These are phyloP conservation scores for Pseudoscleropodium purum DNA, from an alignment of 225 moss, liverwort and hornwort species.

Conservation along the genomic window DNA sequence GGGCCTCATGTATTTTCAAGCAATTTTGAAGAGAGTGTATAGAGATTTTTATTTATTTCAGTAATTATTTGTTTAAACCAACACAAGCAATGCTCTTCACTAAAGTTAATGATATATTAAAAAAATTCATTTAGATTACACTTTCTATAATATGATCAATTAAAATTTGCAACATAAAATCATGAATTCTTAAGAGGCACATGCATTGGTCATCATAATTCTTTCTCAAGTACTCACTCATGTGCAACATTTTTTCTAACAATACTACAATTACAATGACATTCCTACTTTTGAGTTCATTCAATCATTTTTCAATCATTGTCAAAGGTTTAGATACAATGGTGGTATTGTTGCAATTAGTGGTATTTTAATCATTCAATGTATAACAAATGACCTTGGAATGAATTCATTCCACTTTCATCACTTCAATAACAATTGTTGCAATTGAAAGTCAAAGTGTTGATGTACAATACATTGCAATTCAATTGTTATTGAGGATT, in stretches of 20 bases:
- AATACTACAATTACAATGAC: background rate
- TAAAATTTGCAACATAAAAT: too few species aligned
- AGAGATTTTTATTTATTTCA: too few species aligned
- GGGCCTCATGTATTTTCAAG: too few species aligned
- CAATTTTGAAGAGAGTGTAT: too few species aligned
- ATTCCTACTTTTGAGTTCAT: background rate
- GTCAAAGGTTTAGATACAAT: too few species aligned
- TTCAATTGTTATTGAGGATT: background rate
- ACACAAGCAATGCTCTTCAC: too few species aligned
- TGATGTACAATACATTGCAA: fast-evolving
- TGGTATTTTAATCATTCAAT: background rate
- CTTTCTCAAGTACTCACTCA: background rate
- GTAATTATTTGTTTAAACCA: too few species aligned
- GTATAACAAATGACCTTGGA: background rate
- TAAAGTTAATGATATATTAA: too few species aligned
- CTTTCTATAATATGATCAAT: too few species aligned
- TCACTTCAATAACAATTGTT: fast-evolving
- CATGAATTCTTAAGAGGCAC: background rate
- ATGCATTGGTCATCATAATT: background rate
- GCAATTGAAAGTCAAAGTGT: background rate
- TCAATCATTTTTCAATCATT: fast-evolving
- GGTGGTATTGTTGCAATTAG: background rate
- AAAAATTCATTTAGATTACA: too few species aligned
- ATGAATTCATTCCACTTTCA: background rate
- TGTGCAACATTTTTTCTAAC: background rate